phyloP scores from a whole-genome alignment of 306 rosid genomes.

The Vigna unguiculata region DNA sequence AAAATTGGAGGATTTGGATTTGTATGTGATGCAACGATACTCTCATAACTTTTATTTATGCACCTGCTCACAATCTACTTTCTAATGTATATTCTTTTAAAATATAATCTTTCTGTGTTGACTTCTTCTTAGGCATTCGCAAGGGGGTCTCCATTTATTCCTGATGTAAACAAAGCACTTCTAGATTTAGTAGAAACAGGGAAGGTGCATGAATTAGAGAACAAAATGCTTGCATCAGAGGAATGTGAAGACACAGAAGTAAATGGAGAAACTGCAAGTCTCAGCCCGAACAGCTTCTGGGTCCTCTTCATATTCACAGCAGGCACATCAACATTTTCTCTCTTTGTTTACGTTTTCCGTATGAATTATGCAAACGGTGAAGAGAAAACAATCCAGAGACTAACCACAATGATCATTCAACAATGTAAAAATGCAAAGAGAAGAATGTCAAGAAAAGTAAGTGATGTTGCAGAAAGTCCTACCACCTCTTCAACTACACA shows the following conservation, averaged over 20 bases:
- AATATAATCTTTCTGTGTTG: neutral
- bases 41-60: neutral
- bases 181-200: slow-evolving; percentile 49
- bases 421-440: slow-evolving; percentile 39
- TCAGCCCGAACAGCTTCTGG: slow-evolving; percentile 52
- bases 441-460: slow-evolving; percentile 42
- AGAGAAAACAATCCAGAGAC: slow-evolving; percentile 32
- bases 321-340: slow-evolving; percentile 19
- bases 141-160: slow-evolving; percentile 48
- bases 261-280: slow-evolving; percentile 40
- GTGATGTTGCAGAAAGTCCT: slow-evolving; percentile 23
- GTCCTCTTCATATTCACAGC: too few species aligned
- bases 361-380: neutral
- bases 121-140: slow-evolving; percentile 52
- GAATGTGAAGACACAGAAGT: slow-evolving; percentile 37
- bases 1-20: slow-evolving; percentile 62
- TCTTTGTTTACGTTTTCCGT: slow-evolving; percentile 41
- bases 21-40: slow-evolving; percentile 32
- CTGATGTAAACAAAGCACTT: slow-evolving; percentile 45
- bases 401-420: slow-evolving; percentile 40
- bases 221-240: slow-evolving; percentile 50
- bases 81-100: neutral
- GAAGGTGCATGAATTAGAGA: slow-evolving; percentile 40
- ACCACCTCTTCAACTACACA: slow-evolving; percentile 6
- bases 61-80: neutral